Base-by-base conservation (phyloP, 192 early-diverging fungal species). In the Helicostylum pulchrum region DNA sequence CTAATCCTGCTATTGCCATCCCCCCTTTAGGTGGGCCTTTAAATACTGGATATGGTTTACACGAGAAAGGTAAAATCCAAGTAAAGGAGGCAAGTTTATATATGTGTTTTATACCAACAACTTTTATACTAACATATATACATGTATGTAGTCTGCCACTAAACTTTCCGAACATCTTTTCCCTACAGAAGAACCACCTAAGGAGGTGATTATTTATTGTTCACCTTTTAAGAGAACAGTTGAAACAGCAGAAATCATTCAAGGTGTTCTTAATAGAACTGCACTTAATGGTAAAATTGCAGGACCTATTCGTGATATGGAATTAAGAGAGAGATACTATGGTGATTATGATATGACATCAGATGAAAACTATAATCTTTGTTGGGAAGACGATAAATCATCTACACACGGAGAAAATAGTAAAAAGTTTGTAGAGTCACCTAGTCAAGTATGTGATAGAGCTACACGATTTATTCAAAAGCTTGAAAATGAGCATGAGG, bases 271-370 rank as follows among this genome's bases (percentile, higher is more conserved):
- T 0, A 36, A 61, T 20, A 19, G 69, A 23, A 46, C 44, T 1
- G 44, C 56, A 7, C 45, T 61, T 14, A 17, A 48, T n/a, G 48
- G n/a, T 11, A 31, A 68, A 14, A 50, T 71, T 19, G 49, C 56
- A 0, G 51, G 8, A 12, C 62, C 74, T 49, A 68, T 59, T 15
- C 45, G 60, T 8, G 62, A 60, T 14, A 48, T 60, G 2, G 63
- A 64, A 10, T 78, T 87, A n/a, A 69, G 81, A 19, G 85, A 87
- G 50, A 71, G 85, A 11, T 77, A 68, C 45, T 87, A 82, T 72
- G 85, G 85, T 10, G 67, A 79, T 7, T 81, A 78, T 55, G 85
- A 87, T 44, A 78, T 83, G 70, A 50, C 64, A 23, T 62, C 71
- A 7, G 78, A 78, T 17, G 47, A 59, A 8, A 58, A 73, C 9